Conservation (phyloP, 2,329 filamentous ascomycete genomes). For the Pyrenochaeta sp. region DNA sequence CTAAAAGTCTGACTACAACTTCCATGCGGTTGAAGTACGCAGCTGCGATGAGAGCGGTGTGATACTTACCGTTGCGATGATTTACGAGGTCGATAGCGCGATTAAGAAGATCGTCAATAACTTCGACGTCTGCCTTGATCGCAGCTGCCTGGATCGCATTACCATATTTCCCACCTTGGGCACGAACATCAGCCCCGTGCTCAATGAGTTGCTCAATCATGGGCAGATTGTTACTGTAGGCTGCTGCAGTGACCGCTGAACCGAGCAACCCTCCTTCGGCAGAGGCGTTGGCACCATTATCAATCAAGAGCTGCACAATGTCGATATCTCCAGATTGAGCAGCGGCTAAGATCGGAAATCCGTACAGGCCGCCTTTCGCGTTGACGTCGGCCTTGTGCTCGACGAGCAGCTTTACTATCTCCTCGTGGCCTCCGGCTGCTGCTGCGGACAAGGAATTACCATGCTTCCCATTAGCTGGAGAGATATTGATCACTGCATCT, state of each 20-base stretch:
- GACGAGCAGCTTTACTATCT: slow-evolving; percentile 20
- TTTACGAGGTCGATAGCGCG: slow-evolving; percentile 25
- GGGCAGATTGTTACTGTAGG: slow-evolving; percentile 16
- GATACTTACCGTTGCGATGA: slow-evolving; percentile 23
- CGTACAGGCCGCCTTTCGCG: slow-evolving; percentile 21
- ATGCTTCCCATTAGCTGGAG: slow-evolving; percentile 22
- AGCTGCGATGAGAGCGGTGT: slow-evolving; percentile 33
- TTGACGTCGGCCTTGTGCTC: slow-evolving; percentile 26
- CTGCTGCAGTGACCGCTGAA: slow-evolving; percentile 26
- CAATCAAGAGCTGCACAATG: slow-evolving; percentile 19
- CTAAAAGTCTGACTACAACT: slow-evolving; percentile 24
- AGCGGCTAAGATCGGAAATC: slow-evolving; percentile 25
- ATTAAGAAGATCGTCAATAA: slow-evolving; percentile 24
- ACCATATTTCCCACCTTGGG: slow-evolving; percentile 27
- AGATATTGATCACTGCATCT: slow-evolving; percentile 24
- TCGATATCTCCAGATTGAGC: slow-evolving; percentile 18
- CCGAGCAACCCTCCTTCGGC: slow-evolving; percentile 15
- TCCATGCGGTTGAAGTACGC: slow-evolving; percentile 26
- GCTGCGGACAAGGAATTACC: slow-evolving; percentile 21
- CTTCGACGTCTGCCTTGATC: slow-evolving; percentile 18
- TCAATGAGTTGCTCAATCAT: slow-evolving; percentile 31
- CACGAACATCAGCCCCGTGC: slow-evolving; percentile 27
- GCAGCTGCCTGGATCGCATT: slow-evolving; percentile 25
- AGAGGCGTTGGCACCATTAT: slow-evolving; percentile 20
- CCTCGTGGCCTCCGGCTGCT: slow-evolving; percentile 9